Percentiles rank a stretch among this genome's conserved stretches.
These are phyloP conservation scores for Penicillium coprophilum DNA, from an alignment of 495 filamentous ascomycete species.

Conservation along the genomic window DNA sequence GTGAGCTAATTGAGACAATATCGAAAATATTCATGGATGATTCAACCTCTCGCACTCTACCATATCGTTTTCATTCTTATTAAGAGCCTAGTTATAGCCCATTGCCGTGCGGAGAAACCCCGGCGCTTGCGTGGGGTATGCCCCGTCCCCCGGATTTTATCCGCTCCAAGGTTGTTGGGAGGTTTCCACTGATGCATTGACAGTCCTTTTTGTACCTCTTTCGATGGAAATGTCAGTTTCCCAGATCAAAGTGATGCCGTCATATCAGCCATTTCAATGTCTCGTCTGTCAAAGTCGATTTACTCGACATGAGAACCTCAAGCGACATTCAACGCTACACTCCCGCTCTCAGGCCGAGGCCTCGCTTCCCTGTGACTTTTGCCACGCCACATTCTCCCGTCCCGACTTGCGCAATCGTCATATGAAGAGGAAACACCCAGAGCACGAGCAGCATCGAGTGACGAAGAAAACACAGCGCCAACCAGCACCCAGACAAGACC, in stretches of 20 bases:
- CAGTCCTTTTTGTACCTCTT: neutral
- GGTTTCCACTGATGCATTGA: neutral
- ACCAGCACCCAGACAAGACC: constrained; percentile 12
- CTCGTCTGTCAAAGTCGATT: constrained; percentile 35
- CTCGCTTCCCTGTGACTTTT: constrained; percentile 30
- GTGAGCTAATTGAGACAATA: neutral
- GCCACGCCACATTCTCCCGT: constrained; percentile 35
- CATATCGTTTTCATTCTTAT: neutral
- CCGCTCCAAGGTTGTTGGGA: neutral
- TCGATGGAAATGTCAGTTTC: constrained; percentile 17
- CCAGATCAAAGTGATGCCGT: constrained; percentile 7
- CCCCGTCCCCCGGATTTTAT: constrained; percentile 11
- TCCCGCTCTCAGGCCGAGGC: constrained; percentile 25
- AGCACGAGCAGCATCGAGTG: constrained; percentile 20
- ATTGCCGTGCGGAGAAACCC: constrained; percentile 11
- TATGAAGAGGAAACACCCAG: constrained; percentile 40
- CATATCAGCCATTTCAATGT: constrained; percentile 38
- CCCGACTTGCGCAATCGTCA: constrained; percentile 34
- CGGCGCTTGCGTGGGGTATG: constrained; percentile 8
- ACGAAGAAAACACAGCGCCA: constrained; percentile 16
- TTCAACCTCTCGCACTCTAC: neutral
- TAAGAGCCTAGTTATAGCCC: neutral
- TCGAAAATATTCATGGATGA: neutral
- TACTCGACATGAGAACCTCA: constrained; percentile 42
- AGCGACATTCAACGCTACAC: constrained; percentile 37